phyloP scores from a whole-genome alignment of 2,329 filamentous ascomycete genomes.

The Aureobasidium mangrovei region DNA sequence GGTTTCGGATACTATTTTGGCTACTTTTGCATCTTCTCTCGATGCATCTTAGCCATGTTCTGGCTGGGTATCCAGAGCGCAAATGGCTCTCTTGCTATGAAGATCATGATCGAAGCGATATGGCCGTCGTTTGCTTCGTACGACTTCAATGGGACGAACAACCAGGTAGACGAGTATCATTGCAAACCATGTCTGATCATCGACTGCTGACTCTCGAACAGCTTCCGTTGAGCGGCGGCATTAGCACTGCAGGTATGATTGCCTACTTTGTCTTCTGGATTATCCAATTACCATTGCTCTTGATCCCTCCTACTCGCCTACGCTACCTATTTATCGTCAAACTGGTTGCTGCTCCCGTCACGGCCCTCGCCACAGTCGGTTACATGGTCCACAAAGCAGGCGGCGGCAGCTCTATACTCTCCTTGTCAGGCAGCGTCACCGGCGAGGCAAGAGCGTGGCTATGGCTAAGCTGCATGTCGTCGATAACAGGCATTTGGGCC shows the following conservation, averaged over 20 bases:
- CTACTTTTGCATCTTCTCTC: conserved; percentile 46
- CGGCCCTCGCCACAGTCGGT: conserved; percentile 15
- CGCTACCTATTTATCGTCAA: conserved; percentile 44
- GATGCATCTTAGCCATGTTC: conserved; percentile 47
- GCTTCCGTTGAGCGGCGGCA: conserved; percentile 43
- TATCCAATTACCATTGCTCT: conserved; percentile 45
- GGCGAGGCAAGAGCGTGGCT: conserved; percentile 22
- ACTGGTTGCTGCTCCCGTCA: conserved; percentile 25
- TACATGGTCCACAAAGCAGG: conserved; percentile 21
- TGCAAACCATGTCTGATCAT: background rate
- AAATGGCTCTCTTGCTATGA: conserved; percentile 49
- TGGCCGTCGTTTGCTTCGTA: conserved; percentile 36
- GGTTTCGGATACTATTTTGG: conserved; percentile 51
- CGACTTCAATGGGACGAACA: conserved; percentile 19
- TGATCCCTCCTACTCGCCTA: conserved; percentile 48
- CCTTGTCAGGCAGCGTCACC: conserved; percentile 23
- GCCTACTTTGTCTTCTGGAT: conserved; percentile 52
- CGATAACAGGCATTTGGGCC: conserved; percentile 23
- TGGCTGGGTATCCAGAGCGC: conserved; percentile 60
- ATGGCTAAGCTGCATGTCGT: conserved; percentile 24
- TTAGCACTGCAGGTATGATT: conserved; percentile 48
- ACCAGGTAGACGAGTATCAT: background rate
- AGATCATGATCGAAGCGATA: conserved; percentile 46
- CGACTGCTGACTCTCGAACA: conserved; percentile 30
- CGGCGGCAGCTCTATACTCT: conserved; percentile 24